Conservation (phyloP, 257 asterid species). For the Solanum neorickii region DNA sequence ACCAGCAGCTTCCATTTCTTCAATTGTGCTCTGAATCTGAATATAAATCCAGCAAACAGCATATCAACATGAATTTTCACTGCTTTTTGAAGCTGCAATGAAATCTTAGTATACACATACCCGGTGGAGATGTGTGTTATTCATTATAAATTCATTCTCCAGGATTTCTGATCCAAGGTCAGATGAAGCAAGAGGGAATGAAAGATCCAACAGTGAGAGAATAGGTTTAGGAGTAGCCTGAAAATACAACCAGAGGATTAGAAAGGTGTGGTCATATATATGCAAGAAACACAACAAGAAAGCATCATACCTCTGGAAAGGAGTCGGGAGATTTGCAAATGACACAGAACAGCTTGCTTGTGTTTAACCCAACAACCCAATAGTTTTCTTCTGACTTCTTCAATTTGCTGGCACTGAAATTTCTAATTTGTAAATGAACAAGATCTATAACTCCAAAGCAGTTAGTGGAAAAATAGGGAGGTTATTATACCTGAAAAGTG, state of each 20-base stretch:
- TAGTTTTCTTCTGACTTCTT: slow-evolving; percentile 66
- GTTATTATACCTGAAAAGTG: slow-evolving; percentile 79
- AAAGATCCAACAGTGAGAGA: slow-evolving; percentile 72
- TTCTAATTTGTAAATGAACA: background rate
- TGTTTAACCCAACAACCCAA: slow-evolving; percentile 82
- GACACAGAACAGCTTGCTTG: slow-evolving; percentile 71
- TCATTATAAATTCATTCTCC: slow-evolving; percentile 81
- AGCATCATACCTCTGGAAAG: slow-evolving; percentile 67
- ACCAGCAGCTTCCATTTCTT: slow-evolving; percentile 56
- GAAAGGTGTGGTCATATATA: background rate
- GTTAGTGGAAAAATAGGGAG: background rate
- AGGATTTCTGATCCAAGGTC: slow-evolving; percentile 91
- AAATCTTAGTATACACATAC: slow-evolving; percentile 20
- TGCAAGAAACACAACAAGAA: background rate
- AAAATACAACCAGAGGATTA: slow-evolving; percentile 2
- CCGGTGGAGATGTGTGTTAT: slow-evolving; percentile 61
- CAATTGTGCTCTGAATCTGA: slow-evolving; percentile 68
- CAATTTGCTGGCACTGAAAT: slow-evolving; percentile 49
- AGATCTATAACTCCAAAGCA: background rate
- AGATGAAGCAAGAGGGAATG: slow-evolving; percentile 88
- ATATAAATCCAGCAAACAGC: background rate
- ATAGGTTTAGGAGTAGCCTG: slow-evolving; percentile 90
- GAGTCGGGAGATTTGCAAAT: slow-evolving; percentile 83
- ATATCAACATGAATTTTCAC: background rate
- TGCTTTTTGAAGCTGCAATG: background rate